phyloP scores from a whole-genome alignment of 176 grass and related monocot genomes.

The Juncus effusus region DNA sequence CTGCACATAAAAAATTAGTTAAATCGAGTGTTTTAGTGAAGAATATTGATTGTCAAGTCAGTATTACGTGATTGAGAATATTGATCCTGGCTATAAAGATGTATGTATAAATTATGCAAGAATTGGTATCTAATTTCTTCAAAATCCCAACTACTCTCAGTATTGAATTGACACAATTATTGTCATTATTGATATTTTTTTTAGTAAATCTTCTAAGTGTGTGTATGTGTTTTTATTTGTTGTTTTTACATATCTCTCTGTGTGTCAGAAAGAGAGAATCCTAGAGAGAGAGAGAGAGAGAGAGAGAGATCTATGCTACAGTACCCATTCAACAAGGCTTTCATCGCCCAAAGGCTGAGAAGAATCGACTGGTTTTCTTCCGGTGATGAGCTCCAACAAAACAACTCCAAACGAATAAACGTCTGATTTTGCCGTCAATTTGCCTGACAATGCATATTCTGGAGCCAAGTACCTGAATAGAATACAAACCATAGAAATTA shows the following conservation, averaged over 20 bases:
- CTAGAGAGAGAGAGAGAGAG: not conserved
- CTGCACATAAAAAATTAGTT: constrained; percentile 41
- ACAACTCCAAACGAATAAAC: constrained; percentile 99
- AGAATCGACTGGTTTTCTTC: constrained; percentile 93
- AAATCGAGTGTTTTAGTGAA: constrained; percentile 10
- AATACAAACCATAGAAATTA: not conserved
- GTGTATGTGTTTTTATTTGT: not conserved
- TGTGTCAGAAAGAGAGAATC: too few relatives aligned
- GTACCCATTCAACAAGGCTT: constrained; percentile 96
- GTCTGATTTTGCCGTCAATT: constrained; percentile 94
- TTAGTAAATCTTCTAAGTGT: not conserved
- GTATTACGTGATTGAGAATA: too few relatives aligned
- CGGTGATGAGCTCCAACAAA: constrained; percentile 98
- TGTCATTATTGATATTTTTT: constrained; percentile 4
- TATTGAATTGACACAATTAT: too few relatives aligned
- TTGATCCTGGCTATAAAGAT: too few relatives aligned
- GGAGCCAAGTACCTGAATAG: constrained; percentile 82
- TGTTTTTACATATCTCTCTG: too few relatives aligned
- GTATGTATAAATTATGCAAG: too few relatives aligned
- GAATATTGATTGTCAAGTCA: constrained; percentile 1
- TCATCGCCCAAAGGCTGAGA: constrained; percentile 96
- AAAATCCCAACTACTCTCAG: too few relatives aligned
- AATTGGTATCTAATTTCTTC: too few relatives aligned
- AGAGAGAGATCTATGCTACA: constrained; percentile 4
- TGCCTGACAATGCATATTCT: constrained; percentile 88